phyloP scores from a whole-genome alignment of 2,329 filamentous ascomycete species.

The Pleomassaria siparia region DNA sequence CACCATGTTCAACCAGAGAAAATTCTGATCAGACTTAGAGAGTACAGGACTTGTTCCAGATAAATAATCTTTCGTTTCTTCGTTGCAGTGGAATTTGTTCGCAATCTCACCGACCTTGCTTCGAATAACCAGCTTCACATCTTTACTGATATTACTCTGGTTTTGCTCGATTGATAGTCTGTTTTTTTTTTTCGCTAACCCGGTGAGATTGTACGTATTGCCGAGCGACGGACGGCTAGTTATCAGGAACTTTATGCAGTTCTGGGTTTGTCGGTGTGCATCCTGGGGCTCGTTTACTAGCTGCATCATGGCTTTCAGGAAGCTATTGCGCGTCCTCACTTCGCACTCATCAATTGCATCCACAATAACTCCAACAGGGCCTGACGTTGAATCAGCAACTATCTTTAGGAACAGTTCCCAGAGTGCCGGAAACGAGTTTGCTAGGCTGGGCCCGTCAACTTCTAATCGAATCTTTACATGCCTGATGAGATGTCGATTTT shows the following conservation, averaged over 20 bases:
- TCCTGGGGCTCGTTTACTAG: conserved; percentile 13
- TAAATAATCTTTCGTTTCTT: conserved; percentile 30
- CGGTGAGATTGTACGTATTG: conserved; percentile 8
- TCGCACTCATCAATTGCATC: conserved; percentile 48
- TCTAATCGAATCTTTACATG: conserved; percentile 37
- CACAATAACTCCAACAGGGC: conserved; percentile 36
- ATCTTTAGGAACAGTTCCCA: conserved; percentile 41
- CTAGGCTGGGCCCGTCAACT: conserved; percentile 32
- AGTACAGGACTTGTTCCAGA: conserved; percentile 31
- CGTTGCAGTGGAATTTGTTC: conserved; percentile 20
- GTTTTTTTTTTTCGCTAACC: conserved; percentile 13
- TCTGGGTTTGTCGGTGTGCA: conserved; percentile 6
- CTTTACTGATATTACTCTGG: conserved; percentile 21
- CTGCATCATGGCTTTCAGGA: conserved; percentile 13
- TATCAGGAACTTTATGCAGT: conserved; percentile 38
- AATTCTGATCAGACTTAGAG: conserved; percentile 40
- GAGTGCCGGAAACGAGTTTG: conserved; percentile 37
- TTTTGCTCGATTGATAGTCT: conserved; percentile 27
- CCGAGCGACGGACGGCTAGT: conserved; percentile 34
- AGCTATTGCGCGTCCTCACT: conserved; percentile 16
- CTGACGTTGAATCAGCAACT: conserved; percentile 28
- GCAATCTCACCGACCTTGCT: conserved; percentile 36
- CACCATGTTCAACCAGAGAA: conserved; percentile 45
- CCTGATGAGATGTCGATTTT: conserved; percentile 35
- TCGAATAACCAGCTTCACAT: conserved; percentile 38